A percentile compares a stretch with the other conserved stretches of the same genome.
phyloP scores from a whole-genome alignment of 305 asterid species.

The Caryopteris hybrid region DNA sequence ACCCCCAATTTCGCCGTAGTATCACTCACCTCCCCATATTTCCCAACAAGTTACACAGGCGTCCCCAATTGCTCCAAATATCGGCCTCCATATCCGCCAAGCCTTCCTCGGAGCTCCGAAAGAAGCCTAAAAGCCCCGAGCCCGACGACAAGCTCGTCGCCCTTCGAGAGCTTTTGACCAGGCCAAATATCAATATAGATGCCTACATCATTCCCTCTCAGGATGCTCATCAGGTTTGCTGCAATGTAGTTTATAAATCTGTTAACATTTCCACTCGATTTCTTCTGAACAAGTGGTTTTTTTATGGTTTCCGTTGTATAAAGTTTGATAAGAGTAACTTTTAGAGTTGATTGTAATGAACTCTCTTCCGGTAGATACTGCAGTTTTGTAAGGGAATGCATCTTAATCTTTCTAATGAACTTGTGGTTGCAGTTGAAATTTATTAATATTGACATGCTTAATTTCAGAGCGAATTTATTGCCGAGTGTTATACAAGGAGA shows the following conservation, averaged over 20 bases:
- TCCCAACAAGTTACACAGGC: slow-evolving; percentile 26
- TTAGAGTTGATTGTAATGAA: background rate
- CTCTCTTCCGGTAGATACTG: background rate
- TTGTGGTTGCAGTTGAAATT: slow-evolving; percentile 7
- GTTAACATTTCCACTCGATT: background rate
- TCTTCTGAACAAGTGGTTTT: background rate
- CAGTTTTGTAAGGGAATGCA: background rate
- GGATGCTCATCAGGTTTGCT: slow-evolving; percentile 88
- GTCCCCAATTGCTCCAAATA: slow-evolving; percentile 24
- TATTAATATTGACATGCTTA: slow-evolving; percentile 10
- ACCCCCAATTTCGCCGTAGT: slow-evolving; percentile 39
- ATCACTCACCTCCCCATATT: slow-evolving; percentile 33
- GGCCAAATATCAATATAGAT: slow-evolving; percentile 65
- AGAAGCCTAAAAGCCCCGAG: slow-evolving; percentile 32
- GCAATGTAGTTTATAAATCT: slow-evolving; percentile 5
- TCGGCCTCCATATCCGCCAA: slow-evolving; percentile 74
- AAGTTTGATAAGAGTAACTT: background rate
- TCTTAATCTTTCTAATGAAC: background rate
- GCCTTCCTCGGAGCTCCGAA: slow-evolving; percentile 77
- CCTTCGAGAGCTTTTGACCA: slow-evolving; percentile 66
- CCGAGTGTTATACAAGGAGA: slow-evolving; percentile 91
- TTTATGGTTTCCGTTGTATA: background rate
- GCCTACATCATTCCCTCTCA: slow-evolving; percentile 97
- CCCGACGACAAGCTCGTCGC: slow-evolving; percentile 66
- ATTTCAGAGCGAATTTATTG: slow-evolving; percentile 91